These are phyloP conservation scores for Trifolium pratense DNA, from an alignment of 306 rosid species.

Conservation along the genomic window DNA sequence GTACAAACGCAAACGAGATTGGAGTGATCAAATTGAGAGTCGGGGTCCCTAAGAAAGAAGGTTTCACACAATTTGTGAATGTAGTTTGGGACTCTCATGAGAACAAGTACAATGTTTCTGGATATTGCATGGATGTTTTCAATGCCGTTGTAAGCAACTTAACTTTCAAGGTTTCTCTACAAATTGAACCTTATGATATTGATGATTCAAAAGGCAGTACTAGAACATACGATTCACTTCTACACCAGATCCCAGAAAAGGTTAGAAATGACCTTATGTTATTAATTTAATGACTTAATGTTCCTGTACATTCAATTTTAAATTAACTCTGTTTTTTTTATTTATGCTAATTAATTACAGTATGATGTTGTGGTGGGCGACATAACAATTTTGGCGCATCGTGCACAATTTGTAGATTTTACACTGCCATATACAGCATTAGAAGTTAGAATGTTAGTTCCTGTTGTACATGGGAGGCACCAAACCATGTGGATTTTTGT, in stretches of 20 bases:
- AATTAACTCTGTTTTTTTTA: background rate
- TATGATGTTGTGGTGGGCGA: constrained; percentile 48
- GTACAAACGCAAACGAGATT: background rate
- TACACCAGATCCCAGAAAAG: constrained; percentile 37
- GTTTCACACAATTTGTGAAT: constrained; percentile 42
- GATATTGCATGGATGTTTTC: constrained; percentile 50
- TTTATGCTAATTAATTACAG: constrained; percentile 1
- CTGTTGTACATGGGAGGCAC: constrained; percentile 26
- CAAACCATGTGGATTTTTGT: constrained; percentile 48
- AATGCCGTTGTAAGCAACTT: constrained; percentile 16
- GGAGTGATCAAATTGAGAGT: constrained; percentile 21
- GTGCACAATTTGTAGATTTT: constrained; percentile 40
- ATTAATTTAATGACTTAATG: too few species aligned
- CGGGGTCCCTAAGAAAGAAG: constrained; percentile 44
- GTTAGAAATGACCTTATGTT: constrained; percentile 3
- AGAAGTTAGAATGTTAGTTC: constrained; percentile 41
- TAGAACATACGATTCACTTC: constrained; percentile 40
- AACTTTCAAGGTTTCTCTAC: constrained; percentile 34
- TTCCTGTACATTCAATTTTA: too few species aligned
- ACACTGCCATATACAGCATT: constrained; percentile 41
- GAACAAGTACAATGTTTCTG: constrained; percentile 21
- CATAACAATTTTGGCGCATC: constrained; percentile 39
- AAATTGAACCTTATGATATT: constrained; percentile 15
- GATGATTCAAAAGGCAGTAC: background rate
- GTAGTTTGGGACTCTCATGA: background rate